phyloP scores from a whole-genome alignment of 2,329 filamentous ascomycete species.

The Ophiostoma sp. region DNA sequence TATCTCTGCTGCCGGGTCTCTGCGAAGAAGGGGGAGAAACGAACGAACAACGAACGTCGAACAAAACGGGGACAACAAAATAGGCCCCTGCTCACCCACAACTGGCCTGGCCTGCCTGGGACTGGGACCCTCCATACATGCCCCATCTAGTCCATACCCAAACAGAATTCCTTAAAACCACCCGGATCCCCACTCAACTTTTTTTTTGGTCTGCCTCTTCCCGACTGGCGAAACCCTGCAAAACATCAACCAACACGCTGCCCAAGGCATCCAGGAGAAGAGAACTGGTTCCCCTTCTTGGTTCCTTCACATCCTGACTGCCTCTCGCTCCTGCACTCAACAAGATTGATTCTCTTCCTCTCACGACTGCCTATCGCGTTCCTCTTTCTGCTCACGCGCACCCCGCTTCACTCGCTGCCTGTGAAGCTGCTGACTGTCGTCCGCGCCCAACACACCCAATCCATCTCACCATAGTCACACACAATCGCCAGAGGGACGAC shows the following conservation, averaged over 20 bases:
- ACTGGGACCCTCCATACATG: not conserved
- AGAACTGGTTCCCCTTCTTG: not conserved
- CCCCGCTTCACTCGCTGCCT: not conserved
- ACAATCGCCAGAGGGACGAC: not conserved
- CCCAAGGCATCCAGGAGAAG: slow-evolving; percentile 21
- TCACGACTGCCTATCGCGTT: slow-evolving; percentile 3
- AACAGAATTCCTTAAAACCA: slow-evolving; percentile 23
- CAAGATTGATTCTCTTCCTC: not conserved
- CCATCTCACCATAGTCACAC: slow-evolving; percentile 15
- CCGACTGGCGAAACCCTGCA: slow-evolving; percentile 18
- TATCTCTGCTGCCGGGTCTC: not conserved
- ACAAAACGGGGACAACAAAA: slow-evolving; percentile 3
- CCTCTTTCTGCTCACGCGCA: not conserved
- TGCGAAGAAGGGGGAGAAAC: not conserved
- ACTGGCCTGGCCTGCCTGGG: slow-evolving; percentile 2
- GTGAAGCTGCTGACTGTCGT: slow-evolving; percentile 16
- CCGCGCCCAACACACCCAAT: slow-evolving; percentile 21
- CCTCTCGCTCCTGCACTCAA: not conserved
- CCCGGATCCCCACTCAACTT: slow-evolving; percentile 24
- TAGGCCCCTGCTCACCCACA: not conserved
- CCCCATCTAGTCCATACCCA: not conserved
- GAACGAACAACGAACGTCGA: slow-evolving; percentile 8
- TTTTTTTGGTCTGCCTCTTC: slow-evolving; percentile 15
- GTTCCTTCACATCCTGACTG: not conserved
- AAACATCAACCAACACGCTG: slow-evolving; percentile 19